Percentiles rank a stretch among this genome's conserved stretches.
Evolutionary conservation across 2,329 filamentous ascomycete genomes (phyloP).

Genomic region (Penicillium rolfsii): DNA sequence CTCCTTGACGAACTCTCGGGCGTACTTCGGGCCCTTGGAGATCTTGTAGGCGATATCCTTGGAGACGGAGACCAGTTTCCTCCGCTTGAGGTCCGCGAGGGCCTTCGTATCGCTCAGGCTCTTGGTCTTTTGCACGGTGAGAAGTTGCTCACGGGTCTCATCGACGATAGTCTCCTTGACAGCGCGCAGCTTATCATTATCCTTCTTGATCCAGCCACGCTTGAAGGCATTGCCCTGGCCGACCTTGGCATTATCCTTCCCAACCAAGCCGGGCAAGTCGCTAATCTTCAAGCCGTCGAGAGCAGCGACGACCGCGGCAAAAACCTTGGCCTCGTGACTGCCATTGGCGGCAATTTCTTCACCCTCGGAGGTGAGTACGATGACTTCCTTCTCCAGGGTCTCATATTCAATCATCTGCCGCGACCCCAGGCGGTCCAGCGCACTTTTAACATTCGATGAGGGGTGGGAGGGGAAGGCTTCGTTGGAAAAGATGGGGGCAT

Average conservation of each 20-base stretch:
- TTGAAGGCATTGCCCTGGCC: constrained; percentile 96
- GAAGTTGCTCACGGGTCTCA: constrained; percentile 73
- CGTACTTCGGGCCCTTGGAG: constrained; percentile 83
- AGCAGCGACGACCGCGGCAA: constrained; percentile 70
- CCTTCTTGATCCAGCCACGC: constrained; percentile 69
- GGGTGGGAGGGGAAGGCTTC: constrained; percentile 69
- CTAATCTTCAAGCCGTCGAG: constrained; percentile 80
- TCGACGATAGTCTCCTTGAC: constrained; percentile 75
- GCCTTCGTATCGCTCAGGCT: constrained; percentile 74
- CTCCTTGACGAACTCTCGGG: constrained; percentile 84
- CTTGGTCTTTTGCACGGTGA: constrained; percentile 70
- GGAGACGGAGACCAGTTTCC: constrained; percentile 81
- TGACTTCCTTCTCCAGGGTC: constrained; percentile 77
- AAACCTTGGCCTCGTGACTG: constrained; percentile 81
- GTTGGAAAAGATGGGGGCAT: constrained; percentile 66
- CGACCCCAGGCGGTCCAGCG: constrained; percentile 81
- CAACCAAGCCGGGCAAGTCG: constrained; percentile 61
- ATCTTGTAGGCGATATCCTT: constrained; percentile 87
- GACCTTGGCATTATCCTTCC: constrained; percentile 59
- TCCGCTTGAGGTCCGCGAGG: constrained; percentile 82
- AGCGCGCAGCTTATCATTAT: constrained; percentile 59
- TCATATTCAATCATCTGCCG: constrained; percentile 87
- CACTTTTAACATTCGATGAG: constrained; percentile 76
- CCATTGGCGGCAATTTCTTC: constrained; percentile 73
- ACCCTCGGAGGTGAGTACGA: constrained; percentile 73